Conservation (phyloP, 192 early-diverging fungal genomes). For the Umbelopsis isabellina region DNA sequence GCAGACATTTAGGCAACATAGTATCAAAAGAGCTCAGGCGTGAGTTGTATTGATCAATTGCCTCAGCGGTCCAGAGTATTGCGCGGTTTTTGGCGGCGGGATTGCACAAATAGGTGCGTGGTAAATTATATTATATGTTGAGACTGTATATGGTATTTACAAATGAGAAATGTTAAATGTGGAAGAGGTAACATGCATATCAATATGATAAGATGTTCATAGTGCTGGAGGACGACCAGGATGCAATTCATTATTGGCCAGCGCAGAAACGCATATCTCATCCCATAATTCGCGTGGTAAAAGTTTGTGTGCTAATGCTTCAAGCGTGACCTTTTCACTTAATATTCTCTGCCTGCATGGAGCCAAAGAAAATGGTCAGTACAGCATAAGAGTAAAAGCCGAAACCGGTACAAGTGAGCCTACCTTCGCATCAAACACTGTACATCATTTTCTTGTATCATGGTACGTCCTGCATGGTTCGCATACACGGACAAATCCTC, state of each 20-base stretch:
- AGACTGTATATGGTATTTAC: not conserved
- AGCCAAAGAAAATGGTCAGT: not conserved
- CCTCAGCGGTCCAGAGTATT: too few relatives aligned
- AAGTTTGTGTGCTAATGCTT: constrained; percentile 39
- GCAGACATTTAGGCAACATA: too few relatives aligned
- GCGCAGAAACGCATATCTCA: constrained; percentile 24
- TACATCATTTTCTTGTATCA: constrained; percentile 44
- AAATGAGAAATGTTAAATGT: not conserved
- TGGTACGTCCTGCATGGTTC: constrained; percentile 39
- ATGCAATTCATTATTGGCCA: constrained; percentile 23
- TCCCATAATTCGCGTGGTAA: constrained; percentile 44
- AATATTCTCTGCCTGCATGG: constrained; percentile 34
- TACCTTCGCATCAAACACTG: constrained; percentile 45
- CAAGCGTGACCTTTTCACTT: constrained; percentile 37
- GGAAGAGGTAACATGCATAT: not conserved
- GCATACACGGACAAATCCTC: constrained; percentile 46
- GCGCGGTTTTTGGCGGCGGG: too few relatives aligned
- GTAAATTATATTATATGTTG: too few relatives aligned
- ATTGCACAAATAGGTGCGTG: too few relatives aligned
- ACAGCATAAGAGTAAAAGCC: too few relatives aligned
- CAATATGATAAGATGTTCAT: not conserved
- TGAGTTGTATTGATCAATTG: too few relatives aligned
- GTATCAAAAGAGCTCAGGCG: too few relatives aligned
- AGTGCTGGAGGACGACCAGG: not conserved
- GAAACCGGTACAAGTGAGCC: not conserved